Evolutionary conservation across 208 protist genomes (phyloP).

Genomic region (Crithidia brevicula): DNA sequence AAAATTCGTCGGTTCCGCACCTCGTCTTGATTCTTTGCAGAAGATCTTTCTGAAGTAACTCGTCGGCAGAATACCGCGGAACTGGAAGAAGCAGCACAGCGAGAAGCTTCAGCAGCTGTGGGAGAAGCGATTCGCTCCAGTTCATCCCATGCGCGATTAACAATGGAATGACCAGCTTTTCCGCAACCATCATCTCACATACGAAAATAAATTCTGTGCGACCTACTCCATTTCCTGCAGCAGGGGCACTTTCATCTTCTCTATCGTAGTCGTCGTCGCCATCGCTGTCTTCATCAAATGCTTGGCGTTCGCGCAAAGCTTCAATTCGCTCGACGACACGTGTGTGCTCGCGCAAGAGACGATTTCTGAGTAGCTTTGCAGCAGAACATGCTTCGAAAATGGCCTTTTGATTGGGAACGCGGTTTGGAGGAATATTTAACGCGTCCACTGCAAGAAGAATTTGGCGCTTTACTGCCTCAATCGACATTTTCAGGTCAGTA

Average conservation of each 20-base stretch:
- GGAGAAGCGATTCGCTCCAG: slow-evolving; percentile 65
- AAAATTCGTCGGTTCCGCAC: slow-evolving; percentile 86
- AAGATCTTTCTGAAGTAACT: slow-evolving; percentile 65
- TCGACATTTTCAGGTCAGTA: slow-evolving; percentile 56
- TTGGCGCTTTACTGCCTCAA: slow-evolving; percentile 70
- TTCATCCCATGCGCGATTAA: slow-evolving; percentile 82
- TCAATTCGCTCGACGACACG: slow-evolving; percentile 71
- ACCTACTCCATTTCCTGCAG: slow-evolving; percentile 20
- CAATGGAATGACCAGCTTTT: slow-evolving; percentile 80
- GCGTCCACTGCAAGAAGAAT: slow-evolving; percentile 64
- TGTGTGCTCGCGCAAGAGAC: slow-evolving; percentile 72
- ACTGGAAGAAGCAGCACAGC: slow-evolving; percentile 73
- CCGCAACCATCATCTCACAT: slow-evolving; percentile 80
- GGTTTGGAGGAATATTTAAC: slow-evolving; percentile 62
- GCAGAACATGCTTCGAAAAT: slow-evolving; percentile 63
- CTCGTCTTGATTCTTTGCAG: slow-evolving; percentile 60
- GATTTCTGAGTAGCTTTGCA: slow-evolving; percentile 77
- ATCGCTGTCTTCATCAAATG: slow-evolving; percentile 59
- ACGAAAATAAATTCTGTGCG: slow-evolving; percentile 79
- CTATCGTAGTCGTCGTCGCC: slow-evolving; percentile 42
- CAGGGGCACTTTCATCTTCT: slow-evolving; percentile 26
- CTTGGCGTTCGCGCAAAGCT: slow-evolving; percentile 50
- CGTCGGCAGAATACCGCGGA: slow-evolving; percentile 57
- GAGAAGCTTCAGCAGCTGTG: slow-evolving; percentile 83
- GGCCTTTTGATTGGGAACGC: slow-evolving; percentile 36